Evolutionary conservation across 2,329 filamentous ascomycete genomes (phyloP).

Genomic region (Mollisia scopiformis): DNA sequence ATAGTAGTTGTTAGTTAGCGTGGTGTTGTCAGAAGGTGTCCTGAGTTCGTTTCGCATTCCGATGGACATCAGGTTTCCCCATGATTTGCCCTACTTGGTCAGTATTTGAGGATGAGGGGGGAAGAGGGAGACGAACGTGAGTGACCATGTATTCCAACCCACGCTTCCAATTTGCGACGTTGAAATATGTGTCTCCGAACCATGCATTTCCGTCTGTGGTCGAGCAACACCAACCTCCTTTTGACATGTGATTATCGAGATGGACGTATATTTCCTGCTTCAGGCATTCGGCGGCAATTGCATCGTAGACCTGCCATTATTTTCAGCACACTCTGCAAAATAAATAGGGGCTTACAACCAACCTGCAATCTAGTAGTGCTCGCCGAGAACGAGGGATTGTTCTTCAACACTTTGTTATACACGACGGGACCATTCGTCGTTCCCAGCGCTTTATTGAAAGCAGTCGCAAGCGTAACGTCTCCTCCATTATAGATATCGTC

Average conservation of each 20-base stretch:
- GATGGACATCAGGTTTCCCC: conserved; percentile 26
- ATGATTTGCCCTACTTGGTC: conserved; percentile 11
- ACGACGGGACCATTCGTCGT: conserved; percentile 54
- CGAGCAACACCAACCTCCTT: conserved; percentile 60
- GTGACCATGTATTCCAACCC: conserved; percentile 62
- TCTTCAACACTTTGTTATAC: conserved; percentile 53
- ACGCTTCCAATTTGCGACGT: conserved; percentile 60
- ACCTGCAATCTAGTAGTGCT: conserved; percentile 55
- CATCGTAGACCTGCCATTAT: conserved; percentile 57
- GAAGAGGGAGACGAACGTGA: conserved; percentile 47
- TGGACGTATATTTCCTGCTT: conserved; percentile 60
- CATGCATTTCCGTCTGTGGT: conserved; percentile 58
- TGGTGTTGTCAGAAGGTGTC: conserved; percentile 17
- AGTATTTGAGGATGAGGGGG: not conserved
- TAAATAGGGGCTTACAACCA: conserved; percentile 37
- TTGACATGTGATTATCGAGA: conserved; percentile 64
- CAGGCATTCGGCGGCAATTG: conserved; percentile 59
- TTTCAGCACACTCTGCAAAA: not conserved
- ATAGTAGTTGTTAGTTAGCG: conserved; percentile 37
- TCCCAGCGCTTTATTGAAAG: conserved; percentile 51
- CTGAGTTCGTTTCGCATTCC: conserved; percentile 46
- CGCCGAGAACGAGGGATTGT: conserved; percentile 59
- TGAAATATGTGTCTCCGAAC: conserved; percentile 64
- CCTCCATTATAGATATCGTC: conserved; percentile 57
- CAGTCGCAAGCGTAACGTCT: conserved; percentile 49